Percentiles rank a stretch among this genome's conserved stretches.
Conservation (phyloP, 257 asterid species). For the Przewalskia tangutica region DNA sequence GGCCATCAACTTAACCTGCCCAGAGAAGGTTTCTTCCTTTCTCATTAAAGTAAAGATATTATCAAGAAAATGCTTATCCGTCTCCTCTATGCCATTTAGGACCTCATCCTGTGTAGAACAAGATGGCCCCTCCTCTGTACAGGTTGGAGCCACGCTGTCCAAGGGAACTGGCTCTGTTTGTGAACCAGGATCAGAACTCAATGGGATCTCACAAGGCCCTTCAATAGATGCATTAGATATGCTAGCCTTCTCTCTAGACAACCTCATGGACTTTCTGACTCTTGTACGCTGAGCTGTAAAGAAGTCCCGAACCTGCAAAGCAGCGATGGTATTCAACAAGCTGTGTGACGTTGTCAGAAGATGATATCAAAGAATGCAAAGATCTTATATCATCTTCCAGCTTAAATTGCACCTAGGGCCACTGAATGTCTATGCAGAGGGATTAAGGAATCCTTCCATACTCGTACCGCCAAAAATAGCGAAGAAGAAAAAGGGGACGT, state of each 20-base stretch:
- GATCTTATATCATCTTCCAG: background rate
- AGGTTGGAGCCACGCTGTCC: constrained; percentile 38
- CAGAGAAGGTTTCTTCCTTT: constrained; percentile 81
- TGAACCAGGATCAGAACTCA: constrained; percentile 29
- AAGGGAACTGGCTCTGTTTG: constrained; percentile 58
- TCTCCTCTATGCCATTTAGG: constrained; percentile 43
- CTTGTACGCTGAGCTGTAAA: constrained; percentile 69
- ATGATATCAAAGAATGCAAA: background rate
- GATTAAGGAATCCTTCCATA: background rate
- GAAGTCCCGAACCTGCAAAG: constrained; percentile 74
- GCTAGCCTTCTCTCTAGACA: constrained; percentile 55
- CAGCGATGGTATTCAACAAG: background rate
- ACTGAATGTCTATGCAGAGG: background rate
- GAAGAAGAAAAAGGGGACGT: background rate
- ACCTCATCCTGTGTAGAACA: constrained; percentile 41
- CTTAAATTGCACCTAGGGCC: background rate
- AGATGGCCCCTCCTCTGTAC: constrained; percentile 50
- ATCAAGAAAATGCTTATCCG: constrained; percentile 54
- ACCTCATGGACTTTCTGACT: constrained; percentile 66
- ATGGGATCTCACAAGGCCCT: constrained; percentile 28
- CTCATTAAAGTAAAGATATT: constrained; percentile 69
- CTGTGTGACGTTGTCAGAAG: background rate
- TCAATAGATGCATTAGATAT: constrained; percentile 30
- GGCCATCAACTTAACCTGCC: constrained; percentile 81
- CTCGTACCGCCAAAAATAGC: background rate